Percentiles rank a stretch among this genome's conserved stretches.
These are phyloP conservation scores for Botrytis squamosa DNA, from an alignment of 2,329 filamentous ascomycete species.

Conservation along the genomic window DNA sequence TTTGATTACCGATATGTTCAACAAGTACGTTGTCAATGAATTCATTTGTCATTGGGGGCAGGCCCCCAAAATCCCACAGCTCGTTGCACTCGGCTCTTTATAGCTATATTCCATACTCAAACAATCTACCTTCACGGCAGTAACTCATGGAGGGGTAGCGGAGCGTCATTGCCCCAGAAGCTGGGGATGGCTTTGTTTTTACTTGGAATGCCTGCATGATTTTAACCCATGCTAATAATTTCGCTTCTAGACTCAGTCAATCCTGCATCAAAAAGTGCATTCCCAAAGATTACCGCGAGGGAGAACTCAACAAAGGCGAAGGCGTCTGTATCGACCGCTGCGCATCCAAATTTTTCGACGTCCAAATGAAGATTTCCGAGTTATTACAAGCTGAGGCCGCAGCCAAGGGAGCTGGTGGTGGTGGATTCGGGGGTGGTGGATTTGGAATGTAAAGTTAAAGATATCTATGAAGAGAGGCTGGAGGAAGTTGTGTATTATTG, in stretches of 20 bases:
- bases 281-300: slow-evolving; percentile 87
- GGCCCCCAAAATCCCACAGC: not conserved
- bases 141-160: not conserved
- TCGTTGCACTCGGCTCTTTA: not conserved
- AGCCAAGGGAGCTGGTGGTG: slow-evolving; percentile 58
- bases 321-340: slow-evolving; percentile 97
- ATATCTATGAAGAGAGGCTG: not conserved
- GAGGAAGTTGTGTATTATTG: not conserved
- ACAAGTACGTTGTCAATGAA: slow-evolving; percentile 62
- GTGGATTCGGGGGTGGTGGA: slow-evolving; percentile 44
- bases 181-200: not conserved
- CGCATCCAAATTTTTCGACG: slow-evolving; percentile 97
- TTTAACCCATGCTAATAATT: slow-evolving; percentile 20
- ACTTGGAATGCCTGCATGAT: not conserved
- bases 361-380: slow-evolving; percentile 96
- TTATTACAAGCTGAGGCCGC: slow-evolving; percentile 89
- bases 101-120: not conserved
- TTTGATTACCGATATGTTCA: slow-evolving; percentile 97
- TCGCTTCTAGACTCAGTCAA: slow-evolving; percentile 66
- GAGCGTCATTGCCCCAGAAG: not conserved
- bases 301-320: slow-evolving; percentile 98
- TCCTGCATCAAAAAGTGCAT: slow-evolving; percentile 94
- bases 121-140: slow-evolving; percentile 8
- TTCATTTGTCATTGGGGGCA: not conserved
- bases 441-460: slow-evolving; percentile 43